phyloP scores from a whole-genome alignment of 2,329 filamentous ascomycete genomes.

The Diaporthe vaccinii region DNA sequence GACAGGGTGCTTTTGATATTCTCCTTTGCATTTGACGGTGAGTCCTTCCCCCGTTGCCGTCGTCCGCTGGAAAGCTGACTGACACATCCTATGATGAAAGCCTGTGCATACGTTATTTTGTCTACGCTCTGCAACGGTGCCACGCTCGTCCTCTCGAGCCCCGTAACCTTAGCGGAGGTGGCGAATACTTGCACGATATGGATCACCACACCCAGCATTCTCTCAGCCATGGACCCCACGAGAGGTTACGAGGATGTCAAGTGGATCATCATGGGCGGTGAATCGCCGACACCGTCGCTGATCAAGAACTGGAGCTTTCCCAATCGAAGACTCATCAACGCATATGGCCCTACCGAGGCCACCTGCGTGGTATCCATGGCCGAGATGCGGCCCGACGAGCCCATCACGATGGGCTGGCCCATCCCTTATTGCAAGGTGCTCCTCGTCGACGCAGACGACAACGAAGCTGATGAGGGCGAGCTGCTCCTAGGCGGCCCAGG shows the following conservation, averaged over 20 bases:
- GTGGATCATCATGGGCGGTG: constrained; percentile 2
- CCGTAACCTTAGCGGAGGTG: neutral
- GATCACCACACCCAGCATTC: constrained; percentile 14
- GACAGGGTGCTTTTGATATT: constrained; percentile 10
- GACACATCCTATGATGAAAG: neutral
- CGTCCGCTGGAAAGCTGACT: too few relatives aligned
- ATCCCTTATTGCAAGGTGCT: neutral
- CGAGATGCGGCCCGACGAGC: neutral
- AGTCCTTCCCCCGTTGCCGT: neutral
- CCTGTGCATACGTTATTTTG: constrained; percentile 7
- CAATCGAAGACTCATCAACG: neutral
- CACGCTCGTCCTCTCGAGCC: constrained; percentile 1
- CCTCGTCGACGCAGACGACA: constrained; percentile 10
- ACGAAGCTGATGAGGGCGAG: constrained; percentile 1
- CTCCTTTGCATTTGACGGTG: constrained; percentile 4
- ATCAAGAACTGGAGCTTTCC: constrained; percentile 2
- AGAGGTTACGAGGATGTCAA: neutral
- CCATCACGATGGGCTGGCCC: constrained; percentile 1
- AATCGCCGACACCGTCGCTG: neutral
- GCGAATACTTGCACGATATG: constrained; percentile 4
- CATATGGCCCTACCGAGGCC: constrained; percentile 3
- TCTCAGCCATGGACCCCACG: neutral
- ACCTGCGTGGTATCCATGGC: constrained; percentile 22
- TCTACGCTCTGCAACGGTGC: constrained; percentile 9
- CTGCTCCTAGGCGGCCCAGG: neutral